These are phyloP conservation scores for Cyclotella baltica DNA, from an alignment of 108 stramenopile species.

Conservation along the genomic window DNA sequence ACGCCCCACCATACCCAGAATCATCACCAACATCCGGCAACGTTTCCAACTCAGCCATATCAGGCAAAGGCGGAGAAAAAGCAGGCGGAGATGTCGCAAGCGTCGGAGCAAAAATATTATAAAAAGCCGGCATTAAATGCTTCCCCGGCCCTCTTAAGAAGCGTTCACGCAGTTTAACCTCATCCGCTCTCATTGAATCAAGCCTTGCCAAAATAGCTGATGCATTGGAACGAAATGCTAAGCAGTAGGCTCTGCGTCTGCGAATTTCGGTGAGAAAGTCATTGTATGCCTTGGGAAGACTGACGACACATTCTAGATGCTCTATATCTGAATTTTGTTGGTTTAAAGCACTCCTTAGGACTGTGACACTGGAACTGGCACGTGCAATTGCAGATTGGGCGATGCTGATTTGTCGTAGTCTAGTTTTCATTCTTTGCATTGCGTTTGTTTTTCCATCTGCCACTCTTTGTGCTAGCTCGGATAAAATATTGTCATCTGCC, in stretches of 20 bases:
- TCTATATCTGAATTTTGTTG: conserved; percentile 79
- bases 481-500: conserved; percentile 63
- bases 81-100: conserved; percentile 83
- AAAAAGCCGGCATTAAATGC: conserved; percentile 88
- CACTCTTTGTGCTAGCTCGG: conserved; percentile 68
- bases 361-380: conserved; percentile 69
- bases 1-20: conserved; percentile 13
- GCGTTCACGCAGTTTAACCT: conserved; percentile 79
- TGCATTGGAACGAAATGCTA: conserved; percentile 71
- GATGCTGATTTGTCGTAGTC: conserved; percentile 80
- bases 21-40: conserved; percentile 72
- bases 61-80: conserved; percentile 82
- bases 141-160: conserved; percentile 82
- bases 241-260: conserved; percentile 77
- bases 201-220: conserved; percentile 77
- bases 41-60: conserved; percentile 75
- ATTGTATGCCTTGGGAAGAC: conserved; percentile 72
- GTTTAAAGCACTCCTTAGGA: conserved; percentile 69
- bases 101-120: conserved; percentile 86
- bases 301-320: conserved; percentile 80
- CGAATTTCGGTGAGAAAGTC: conserved; percentile 74
- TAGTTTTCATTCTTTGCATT: conserved; percentile 82
- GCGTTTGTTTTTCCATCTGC: conserved; percentile 76
- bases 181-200: conserved; percentile 78
- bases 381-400: conserved; percentile 82